These are phyloP conservation scores for Lachnellula occidentalis DNA, from an alignment of 2,329 filamentous ascomycete genomes.

Conservation along the genomic window DNA sequence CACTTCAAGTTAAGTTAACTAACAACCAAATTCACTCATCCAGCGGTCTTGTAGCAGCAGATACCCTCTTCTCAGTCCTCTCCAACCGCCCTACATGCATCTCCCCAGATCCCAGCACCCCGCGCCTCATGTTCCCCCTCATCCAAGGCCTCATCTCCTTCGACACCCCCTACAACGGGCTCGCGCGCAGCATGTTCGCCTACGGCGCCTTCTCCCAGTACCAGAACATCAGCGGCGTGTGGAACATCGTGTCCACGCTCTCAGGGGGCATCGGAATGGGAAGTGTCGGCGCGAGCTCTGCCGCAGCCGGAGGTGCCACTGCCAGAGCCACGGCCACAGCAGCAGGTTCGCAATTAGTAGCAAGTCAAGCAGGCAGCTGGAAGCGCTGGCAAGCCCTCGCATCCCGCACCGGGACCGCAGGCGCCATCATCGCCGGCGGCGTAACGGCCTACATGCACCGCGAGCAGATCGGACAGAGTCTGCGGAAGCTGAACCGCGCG, in stretches of 20 bases:
- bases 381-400: slow-evolving; percentile 59
- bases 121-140: slow-evolving; percentile 55
- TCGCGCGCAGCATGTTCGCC: slow-evolving; percentile 54
- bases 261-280: slow-evolving; percentile 39
- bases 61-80: slow-evolving; percentile 60
- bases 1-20: neutral
- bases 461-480: slow-evolving; percentile 53
- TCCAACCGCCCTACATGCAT: slow-evolving; percentile 39
- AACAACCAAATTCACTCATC: neutral
- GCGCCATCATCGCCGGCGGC: slow-evolving; percentile 73
- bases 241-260: slow-evolving; percentile 52
- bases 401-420: slow-evolving; percentile 75
- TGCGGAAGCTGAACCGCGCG: slow-evolving; percentile 39
- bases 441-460: slow-evolving; percentile 78
- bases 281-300: neutral
- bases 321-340: slow-evolving; percentile 22
- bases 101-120: slow-evolving; percentile 17
- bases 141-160: slow-evolving; percentile 78
- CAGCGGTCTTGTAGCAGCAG: slow-evolving; percentile 75
- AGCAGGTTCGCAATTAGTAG: slow-evolving; percentile 17
- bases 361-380: slow-evolving; percentile 36
- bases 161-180: slow-evolving; percentile 76
- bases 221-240: slow-evolving; percentile 49
- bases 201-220: slow-evolving; percentile 57
- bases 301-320: no score